Evolutionary conservation across 2,329 filamentous ascomycete species (phyloP), one percentile per base, ranked within the genome.

Genomic region (Neopestalotiopsis sp.): DNA sequence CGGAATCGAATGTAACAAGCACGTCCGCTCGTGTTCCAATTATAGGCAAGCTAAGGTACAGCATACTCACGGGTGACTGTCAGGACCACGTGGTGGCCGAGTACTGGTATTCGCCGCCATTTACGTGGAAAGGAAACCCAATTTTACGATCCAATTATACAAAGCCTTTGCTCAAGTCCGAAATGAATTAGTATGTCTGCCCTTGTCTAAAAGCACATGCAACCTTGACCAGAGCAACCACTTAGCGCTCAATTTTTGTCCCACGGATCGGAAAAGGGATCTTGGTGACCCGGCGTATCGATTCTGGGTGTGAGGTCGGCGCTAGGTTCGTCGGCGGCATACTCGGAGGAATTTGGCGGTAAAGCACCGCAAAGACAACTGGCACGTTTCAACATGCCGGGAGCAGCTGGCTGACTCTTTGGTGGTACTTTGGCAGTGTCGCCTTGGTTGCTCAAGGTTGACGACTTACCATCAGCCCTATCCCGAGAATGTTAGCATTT

Each of bases 371-470:
- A 65, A 12, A 66, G 64, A 66, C 64, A 66, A 20, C 32, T 56
- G 58, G 64, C 45, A 58, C 64, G 64, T 45, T 66, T 59, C 45
- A 66, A 28, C 20, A 13, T 56, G 7, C 64, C 64, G 28, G 64
- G 64, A 20, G 40, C 60, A 65, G n/a, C 32, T 63, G 60, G 60
- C 17, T 17, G 60, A 13, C 60, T 42, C 32, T 63, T 63, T 17
- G 12, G 10, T 52, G 30, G 62, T 14, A 13, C 62, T 52, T 45
- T 24, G 12, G 14, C 4, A 20, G 32, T 14, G 13, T 63, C 34
- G 32, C 60, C 34, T 10, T 38, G n/a, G 32, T 30, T 28, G n/a
- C 13, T 6, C 4, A 14, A 12, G 13, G 30, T 20, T 13, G 38
- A 12, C 30, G 62, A 65, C 17, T 49, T 24, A 12, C 13, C 34